phyloP scores from a whole-genome alignment of 176 grass and related monocot genomes.

The Triticum monococcum region DNA sequence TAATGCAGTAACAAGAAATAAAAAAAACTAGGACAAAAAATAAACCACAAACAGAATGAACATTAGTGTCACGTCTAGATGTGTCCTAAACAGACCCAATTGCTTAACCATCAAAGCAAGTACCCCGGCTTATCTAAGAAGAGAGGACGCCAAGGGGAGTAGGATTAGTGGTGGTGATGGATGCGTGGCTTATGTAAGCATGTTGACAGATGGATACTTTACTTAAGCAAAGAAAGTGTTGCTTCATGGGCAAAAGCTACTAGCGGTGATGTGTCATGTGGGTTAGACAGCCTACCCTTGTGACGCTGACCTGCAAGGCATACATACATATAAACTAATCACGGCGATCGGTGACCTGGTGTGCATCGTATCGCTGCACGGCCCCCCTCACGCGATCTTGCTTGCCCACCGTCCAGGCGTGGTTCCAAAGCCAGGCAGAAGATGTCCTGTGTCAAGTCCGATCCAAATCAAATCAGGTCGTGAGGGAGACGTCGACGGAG shows the following conservation, averaged over 20 bases:
- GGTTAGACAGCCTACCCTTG: slow-evolving; percentile 21
- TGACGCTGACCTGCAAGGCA: slow-evolving; percentile 22
- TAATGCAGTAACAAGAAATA: too few relatives aligned
- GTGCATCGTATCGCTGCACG: not conserved
- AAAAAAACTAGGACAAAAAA: too few relatives aligned
- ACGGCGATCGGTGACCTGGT: not conserved
- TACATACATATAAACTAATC: too few relatives aligned
- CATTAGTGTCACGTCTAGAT: too few relatives aligned
- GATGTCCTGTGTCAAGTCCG: not conserved
- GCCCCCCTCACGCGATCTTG: slow-evolving; percentile 3
- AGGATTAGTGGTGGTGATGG: too few relatives aligned
- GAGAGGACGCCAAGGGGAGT: not conserved
- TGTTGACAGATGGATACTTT: not conserved
- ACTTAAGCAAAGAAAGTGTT: not conserved
- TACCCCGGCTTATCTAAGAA: not conserved
- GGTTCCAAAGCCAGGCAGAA: slow-evolving; percentile 7
- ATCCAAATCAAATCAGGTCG: not conserved
- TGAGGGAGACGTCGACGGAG: not conserved
- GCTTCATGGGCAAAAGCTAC: slow-evolving; percentile 13
- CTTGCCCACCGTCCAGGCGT: slow-evolving; percentile 21
- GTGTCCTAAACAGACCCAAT: too few relatives aligned
- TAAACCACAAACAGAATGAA: too few relatives aligned
- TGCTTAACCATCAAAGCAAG: not conserved
- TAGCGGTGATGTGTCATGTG: slow-evolving; percentile 12
- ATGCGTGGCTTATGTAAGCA: not conserved